phyloP scores from a whole-genome alignment of 257 asterid genomes.

The Phtheirospermum japonicum region DNA sequence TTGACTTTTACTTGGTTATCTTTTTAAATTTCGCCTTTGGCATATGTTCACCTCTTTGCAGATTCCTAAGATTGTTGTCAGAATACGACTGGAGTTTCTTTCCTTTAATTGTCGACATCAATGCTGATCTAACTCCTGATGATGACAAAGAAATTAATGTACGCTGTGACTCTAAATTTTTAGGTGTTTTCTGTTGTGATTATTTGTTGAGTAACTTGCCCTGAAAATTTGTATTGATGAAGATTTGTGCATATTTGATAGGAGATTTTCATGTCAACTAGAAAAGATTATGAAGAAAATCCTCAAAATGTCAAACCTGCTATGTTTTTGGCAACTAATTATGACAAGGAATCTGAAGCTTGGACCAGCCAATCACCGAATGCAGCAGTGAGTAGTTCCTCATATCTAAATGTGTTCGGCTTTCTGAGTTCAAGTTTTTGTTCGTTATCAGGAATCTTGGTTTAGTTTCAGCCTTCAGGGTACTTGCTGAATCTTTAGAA shows the following conservation, averaged over 20 bases:
- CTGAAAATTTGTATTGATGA: conserved; percentile 22
- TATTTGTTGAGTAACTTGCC: conserved; percentile 3
- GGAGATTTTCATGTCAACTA: conserved; percentile 64
- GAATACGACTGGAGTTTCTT: conserved; percentile 87
- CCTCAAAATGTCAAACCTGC: conserved; percentile 50
- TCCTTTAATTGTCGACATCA: conserved; percentile 79
- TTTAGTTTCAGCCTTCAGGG: neutral
- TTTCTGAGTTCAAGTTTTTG: conserved; percentile 3
- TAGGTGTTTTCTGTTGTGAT: neutral
- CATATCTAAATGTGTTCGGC: conserved; percentile 14
- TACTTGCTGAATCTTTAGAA: conserved; percentile 4
- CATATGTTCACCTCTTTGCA: conserved; percentile 35
- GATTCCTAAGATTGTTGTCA: conserved; percentile 79
- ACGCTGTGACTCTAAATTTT: conserved; percentile 27
- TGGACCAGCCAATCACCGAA: conserved; percentile 83
- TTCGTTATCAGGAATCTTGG: conserved; percentile 16
- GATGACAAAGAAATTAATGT: conserved; percentile 79
- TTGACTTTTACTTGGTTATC: conserved; percentile 10
- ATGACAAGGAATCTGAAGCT: conserved; percentile 81
- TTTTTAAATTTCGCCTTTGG: conserved; percentile 2
- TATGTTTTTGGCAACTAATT: conserved; percentile 80
- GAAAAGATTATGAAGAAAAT: conserved; percentile 54
- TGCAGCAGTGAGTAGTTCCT: conserved; percentile 53
- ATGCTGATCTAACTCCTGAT: conserved; percentile 68
- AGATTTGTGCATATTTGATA: conserved; percentile 28